Base-by-base conservation (phyloP, 257 asterid genomes). In the Solanum commersonii region DNA sequence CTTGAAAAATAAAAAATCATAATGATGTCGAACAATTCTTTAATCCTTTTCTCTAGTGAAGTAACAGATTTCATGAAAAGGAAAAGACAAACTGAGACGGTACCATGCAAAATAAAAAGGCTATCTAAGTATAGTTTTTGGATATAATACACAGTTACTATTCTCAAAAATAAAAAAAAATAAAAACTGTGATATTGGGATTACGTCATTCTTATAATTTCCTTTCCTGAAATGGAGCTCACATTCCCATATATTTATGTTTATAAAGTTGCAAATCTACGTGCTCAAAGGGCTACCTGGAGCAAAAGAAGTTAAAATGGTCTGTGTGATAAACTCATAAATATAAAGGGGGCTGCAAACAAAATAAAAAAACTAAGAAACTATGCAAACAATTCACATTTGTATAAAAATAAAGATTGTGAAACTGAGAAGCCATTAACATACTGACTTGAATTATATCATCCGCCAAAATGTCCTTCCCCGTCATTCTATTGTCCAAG, bases 401-500 rank as follows among this genome's bases (percentile, higher is more conserved):
- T 52, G 78, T 29, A 31, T 73, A 86, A 29, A 86, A 22, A 49
- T 18, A 35, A 86, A 86, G 37, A 20, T 22, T 29, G 52, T 71
- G 88, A 86, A 82, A 27, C 25, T 10, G 31, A 82, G 84, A 86
- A 79, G 84, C 76, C 74, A 52, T 46, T 73, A 73, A 86, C 38
- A 73, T 86, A 91, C 99, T 89, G 73, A 96, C 99, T 94, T 95
- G 97, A 91, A 96, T 92, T 63, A 96, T 92, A 89, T 95, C 98
- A 88, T 93, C 93, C 12, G 89, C 88, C 84, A 96, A 93, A 89
- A 95, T 90, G 90, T 97, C 99, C 93, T 92, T 89, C 87, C 99
- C 98, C 74, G 89, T 88, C 95, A 95, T 90, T 92, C 95, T 95
- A 78, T 95, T 93, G 94, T 96, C 98, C 96, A 94, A 91, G 90